A percentile compares a stretch with the other conserved stretches of the same genome.
Evolutionary conservation across 2,329 filamentous ascomycete genomes (phyloP).

Genomic region (Pseudogymnoascus sp.): DNA sequence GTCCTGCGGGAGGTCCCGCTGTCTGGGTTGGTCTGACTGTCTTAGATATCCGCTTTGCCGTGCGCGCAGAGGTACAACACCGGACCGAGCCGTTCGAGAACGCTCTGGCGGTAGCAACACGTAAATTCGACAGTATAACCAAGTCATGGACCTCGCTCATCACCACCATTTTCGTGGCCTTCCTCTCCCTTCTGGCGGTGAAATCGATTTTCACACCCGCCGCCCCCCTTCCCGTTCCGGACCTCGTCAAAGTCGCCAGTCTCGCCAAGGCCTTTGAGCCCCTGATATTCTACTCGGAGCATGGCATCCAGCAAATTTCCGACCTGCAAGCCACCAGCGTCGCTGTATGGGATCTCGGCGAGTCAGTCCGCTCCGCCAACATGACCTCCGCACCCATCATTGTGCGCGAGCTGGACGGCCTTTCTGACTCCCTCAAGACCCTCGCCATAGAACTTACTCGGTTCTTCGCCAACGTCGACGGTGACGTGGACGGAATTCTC

Average conservation of each 20-base stretch:
- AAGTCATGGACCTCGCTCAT: conserved; percentile 63
- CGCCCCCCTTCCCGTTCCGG: conserved; percentile 59
- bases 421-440: conserved; percentile 78
- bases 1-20: background rate
- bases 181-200: conserved; percentile 59
- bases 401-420: conserved; percentile 72
- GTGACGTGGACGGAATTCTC: conserved; percentile 85
- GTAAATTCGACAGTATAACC: conserved; percentile 52
- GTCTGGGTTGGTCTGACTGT: background rate
- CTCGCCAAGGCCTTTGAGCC: conserved; percentile 90
- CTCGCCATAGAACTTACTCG: conserved; percentile 78
- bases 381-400: conserved; percentile 86
- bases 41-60: conserved; percentile 77
- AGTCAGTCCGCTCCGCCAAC: conserved; percentile 80
- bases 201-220: conserved; percentile 64
- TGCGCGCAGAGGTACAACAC: conserved; percentile 82
- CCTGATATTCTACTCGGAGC: conserved; percentile 88
- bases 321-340: conserved; percentile 86
- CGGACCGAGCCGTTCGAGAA: conserved; percentile 77
- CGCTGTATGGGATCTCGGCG: conserved; percentile 89
- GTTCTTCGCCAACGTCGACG: conserved; percentile 90
- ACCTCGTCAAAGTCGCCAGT: conserved; percentile 83
- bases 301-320: conserved; percentile 75
- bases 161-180: conserved; percentile 49
- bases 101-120: conserved; percentile 55